Base-by-base conservation (phyloP, 495 filamentous ascomycete genomes). In the Podospora pseudoanserina region DNA sequence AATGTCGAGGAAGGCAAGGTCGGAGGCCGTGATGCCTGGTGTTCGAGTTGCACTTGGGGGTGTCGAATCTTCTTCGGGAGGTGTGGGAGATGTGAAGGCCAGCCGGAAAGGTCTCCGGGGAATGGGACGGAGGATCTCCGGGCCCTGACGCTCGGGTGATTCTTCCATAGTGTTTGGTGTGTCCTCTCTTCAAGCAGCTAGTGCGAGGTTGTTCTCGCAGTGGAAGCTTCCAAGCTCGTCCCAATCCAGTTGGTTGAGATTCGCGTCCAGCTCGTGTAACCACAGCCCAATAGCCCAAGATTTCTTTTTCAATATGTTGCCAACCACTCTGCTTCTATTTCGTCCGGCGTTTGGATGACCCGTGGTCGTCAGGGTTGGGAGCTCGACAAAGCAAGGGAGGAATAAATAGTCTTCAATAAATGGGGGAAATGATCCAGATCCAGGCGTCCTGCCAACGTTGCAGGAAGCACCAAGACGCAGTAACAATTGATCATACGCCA, bases 31-130 rank as follows among this genome's bases (percentile, higher is more conserved):
- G 67, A 79, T 76, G 39, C 65, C 59, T 63, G 75, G 65, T 60
- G 69, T 65, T 23, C 13, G 61, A 32, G 30, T 63, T 23, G 61
- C 19, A 32, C 28, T 39, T 63, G 68, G 56, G 44, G 74, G 56
- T 57, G 65, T 7, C 86, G 82, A 82, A 81, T 65, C 67, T 6
- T 71, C 69, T 39, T 88, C 80, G 59, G 80, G 78, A 4, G 85
- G 79, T 0, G 83, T 82, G 32, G 81, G 74, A 30, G 86, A 85
- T 53, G 80, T 80, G 23, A 85, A 79, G 59, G 83, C 82, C 59
- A 90, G 75, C 26, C 91, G 86, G 78, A 93, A 96, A 60, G 89
- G 84, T 44, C 92, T 89, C 62, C 90, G 87, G 57, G 93, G 92
- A 67, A 88, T 86, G 3, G 93, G 70, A 67, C 73, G 71, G 72